Evolutionary conservation across 2,329 filamentous ascomycete genomes (phyloP).

Genomic region (Didymella lethalis): DNA sequence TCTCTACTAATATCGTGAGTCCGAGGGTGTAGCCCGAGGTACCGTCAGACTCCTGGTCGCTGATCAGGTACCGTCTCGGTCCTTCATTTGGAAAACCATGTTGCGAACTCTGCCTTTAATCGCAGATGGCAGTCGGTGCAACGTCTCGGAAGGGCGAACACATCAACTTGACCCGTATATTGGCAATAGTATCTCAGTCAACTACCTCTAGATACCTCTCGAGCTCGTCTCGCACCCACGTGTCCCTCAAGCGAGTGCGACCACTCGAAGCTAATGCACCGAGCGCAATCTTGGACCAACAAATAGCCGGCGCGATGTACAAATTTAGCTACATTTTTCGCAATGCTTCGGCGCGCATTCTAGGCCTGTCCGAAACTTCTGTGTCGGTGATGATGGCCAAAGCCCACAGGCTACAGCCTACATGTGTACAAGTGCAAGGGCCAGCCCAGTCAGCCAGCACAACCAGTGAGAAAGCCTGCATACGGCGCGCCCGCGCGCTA

Average conservation of each 20-base stretch:
- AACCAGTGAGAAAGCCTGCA: conserved; percentile 1
- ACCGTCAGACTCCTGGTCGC: not conserved
- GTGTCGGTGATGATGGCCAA: conserved; percentile 2
- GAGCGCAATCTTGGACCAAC: conserved; percentile 4
- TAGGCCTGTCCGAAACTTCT: conserved; percentile 2
- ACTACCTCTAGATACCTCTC: not conserved
- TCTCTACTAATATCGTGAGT: not conserved
- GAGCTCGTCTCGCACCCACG: conserved; percentile 12
- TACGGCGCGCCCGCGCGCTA: conserved; percentile 7
- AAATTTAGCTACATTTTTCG: conserved; percentile 6
- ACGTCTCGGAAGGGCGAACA: not conserved
- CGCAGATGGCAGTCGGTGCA: not conserved
- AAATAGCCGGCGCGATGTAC: conserved; percentile 7
- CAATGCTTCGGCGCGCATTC: conserved; percentile 15
- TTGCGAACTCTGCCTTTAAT: not conserved
- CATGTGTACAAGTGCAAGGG: conserved; percentile 19
- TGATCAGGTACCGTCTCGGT: conserved; percentile 5
- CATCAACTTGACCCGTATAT: not conserved
- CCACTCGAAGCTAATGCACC: conserved; percentile 2
- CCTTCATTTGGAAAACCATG: not conserved
- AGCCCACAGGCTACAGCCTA: conserved; percentile 6
- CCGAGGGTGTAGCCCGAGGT: not conserved
- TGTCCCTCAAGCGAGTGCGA: not conserved
- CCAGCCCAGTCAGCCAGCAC: not conserved
- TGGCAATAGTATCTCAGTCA: not conserved